phyloP scores from a whole-genome alignment of 2,329 filamentous ascomycete genomes.

The Botryotinia globosa region DNA sequence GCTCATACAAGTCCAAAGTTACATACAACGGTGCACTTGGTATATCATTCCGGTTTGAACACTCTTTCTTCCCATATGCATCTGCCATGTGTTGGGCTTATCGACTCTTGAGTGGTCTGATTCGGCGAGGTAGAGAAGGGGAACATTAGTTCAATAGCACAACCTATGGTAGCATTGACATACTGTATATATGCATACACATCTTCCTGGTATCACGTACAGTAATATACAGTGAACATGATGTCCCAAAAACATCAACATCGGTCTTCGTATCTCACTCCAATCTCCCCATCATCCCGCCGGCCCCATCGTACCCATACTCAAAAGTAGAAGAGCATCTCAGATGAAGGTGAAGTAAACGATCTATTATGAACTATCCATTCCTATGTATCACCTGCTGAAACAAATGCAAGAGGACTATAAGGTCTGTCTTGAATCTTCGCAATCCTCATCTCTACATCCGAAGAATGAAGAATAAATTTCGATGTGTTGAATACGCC shows the following conservation, averaged over 20 bases:
- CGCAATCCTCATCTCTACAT: not conserved
- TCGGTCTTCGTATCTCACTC: not conserved
- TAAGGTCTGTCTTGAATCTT: not conserved
- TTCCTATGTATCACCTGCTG: not conserved
- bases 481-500: conserved; percentile 3
- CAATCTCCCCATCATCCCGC: not conserved
- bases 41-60: not conserved
- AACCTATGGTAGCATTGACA: not conserved
- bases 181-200: not conserved
- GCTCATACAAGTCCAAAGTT: not conserved
- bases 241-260: not conserved
- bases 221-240: not conserved
- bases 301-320: not conserved
- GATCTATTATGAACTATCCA: conserved; percentile 15
- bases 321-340: not conserved
- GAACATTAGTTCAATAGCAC: not conserved
- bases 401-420: not conserved
- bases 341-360: not conserved
- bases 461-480: not conserved
- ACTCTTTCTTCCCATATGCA: not conserved
- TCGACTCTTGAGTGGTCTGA: not conserved
- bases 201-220: not conserved
- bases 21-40: not conserved
- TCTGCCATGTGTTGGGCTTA: not conserved
- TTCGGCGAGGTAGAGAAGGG: not conserved